These are phyloP conservation scores for Auriscalpium vulgare DNA, from an alignment of 768 basidiomycete species.

Conservation along the genomic window DNA sequence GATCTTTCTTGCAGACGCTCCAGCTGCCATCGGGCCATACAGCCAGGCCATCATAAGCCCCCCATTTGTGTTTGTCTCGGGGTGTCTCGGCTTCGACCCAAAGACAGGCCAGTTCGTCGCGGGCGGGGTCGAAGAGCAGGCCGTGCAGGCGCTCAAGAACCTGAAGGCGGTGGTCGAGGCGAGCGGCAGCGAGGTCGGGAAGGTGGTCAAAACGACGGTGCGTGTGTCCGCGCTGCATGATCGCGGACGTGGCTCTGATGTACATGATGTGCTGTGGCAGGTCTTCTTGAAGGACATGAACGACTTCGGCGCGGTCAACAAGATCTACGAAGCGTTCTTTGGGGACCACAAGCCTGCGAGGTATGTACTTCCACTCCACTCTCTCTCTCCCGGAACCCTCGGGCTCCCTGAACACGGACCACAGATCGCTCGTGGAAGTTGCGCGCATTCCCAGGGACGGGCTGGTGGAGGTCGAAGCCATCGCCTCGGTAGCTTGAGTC, in stretches of 20 bases:
- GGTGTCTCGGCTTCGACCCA: constrained; percentile 81
- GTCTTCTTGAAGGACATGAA: constrained; percentile 91
- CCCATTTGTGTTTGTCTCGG: constrained; percentile 82
- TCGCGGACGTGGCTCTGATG: neutral
- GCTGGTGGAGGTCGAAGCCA: constrained; percentile 86
- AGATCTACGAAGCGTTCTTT: constrained; percentile 76
- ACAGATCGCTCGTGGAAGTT: constrained; percentile 76
- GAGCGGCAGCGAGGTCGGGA: constrained; percentile 66
- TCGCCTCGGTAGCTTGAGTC: constrained; percentile 36
- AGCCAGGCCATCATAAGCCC: constrained; percentile 80
- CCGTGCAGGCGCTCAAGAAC: constrained; percentile 81
- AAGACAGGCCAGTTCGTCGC: constrained; percentile 58
- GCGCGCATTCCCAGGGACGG: constrained; percentile 85
- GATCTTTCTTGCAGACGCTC: constrained; percentile 46
- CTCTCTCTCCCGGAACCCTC: neutral
- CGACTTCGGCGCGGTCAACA: constrained; percentile 81
- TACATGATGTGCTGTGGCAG: constrained; percentile 28
- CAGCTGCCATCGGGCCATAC: constrained; percentile 81
- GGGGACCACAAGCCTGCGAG: constrained; percentile 89
- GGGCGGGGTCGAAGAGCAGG: constrained; percentile 73
- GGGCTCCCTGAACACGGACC: neutral
- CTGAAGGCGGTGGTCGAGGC: constrained; percentile 78
- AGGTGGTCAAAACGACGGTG: constrained; percentile 90
- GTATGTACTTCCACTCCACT: neutral
- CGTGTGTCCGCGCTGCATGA: constrained; percentile 20